Percentiles rank a stretch among this genome's conserved stretches.
These are phyloP conservation scores for Aspergillus carbonarius DNA, from an alignment of 2,329 filamentous ascomycete genomes.

Conservation along the genomic window DNA sequence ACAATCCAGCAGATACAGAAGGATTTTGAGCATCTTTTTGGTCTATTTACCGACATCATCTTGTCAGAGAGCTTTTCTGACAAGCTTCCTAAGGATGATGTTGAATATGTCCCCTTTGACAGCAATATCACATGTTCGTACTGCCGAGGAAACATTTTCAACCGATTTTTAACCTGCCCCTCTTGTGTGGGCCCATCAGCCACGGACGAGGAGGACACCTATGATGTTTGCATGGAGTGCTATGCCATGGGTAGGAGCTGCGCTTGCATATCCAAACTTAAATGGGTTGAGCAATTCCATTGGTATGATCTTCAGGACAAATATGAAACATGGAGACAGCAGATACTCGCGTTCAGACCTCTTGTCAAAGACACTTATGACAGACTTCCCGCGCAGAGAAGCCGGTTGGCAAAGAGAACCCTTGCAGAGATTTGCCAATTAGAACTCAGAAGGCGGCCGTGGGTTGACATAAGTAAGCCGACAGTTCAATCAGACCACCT, in stretches of 20 bases:
- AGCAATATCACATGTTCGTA: slow-evolving; percentile 94
- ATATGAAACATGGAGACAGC: slow-evolving; percentile 78
- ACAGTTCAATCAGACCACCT: slow-evolving; percentile 26
- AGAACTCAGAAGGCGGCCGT: slow-evolving; percentile 75
- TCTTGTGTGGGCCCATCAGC: slow-evolving; percentile 69
- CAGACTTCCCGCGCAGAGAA: slow-evolving; percentile 65
- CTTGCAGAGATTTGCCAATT: slow-evolving; percentile 93
- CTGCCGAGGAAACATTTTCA: slow-evolving; percentile 95
- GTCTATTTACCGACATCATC: slow-evolving; percentile 73
- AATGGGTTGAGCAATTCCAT: slow-evolving; percentile 90
- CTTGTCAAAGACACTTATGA: slow-evolving; percentile 63
- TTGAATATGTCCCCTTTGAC: slow-evolving; percentile 79
- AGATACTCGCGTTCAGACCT: slow-evolving; percentile 72
- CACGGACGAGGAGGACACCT: slow-evolving; percentile 75
- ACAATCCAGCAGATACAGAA: slow-evolving; percentile 70
- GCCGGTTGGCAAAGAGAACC: slow-evolving; percentile 69
- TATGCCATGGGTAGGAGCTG: slow-evolving; percentile 97
- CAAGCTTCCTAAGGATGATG: slow-evolving; percentile 57
- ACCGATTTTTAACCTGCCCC: slow-evolving; percentile 90
- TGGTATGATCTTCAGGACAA: slow-evolving; percentile 76
- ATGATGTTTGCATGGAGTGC: slow-evolving; percentile 97
- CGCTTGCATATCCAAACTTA: slow-evolving; percentile 77
- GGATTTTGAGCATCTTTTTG: slow-evolving; percentile 80
- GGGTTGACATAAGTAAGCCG: slow-evolving; percentile 73
- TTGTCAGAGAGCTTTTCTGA: slow-evolving; percentile 82